Evolutionary conservation across 768 basidiomycete species (phyloP), one percentile per base, ranked within the genome.

Genomic region (Mycena indigotica): DNA sequence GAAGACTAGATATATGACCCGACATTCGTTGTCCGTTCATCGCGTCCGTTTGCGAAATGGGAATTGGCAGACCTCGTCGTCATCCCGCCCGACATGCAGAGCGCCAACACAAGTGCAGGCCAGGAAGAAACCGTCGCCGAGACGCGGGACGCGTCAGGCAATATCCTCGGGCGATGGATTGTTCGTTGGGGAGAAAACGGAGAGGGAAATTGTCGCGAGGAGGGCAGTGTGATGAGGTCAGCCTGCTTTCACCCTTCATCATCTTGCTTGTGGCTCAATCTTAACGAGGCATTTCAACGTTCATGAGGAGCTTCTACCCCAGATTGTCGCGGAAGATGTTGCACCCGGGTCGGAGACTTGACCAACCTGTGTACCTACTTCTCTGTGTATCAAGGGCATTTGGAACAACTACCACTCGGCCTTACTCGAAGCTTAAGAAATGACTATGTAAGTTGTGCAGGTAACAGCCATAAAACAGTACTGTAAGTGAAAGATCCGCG

Each of bases 81-180:
- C 49, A 72, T 87, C 0, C 77, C 83, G 5, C 67, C 75, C 17
- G 76, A 78, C 59, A 65, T 71, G 21, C 68, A 70, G 2, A 70
- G 71, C 44, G 72, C 71, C 25, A 68, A 66, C 39, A 68, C 73
- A 25, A 56, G 57, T 17, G 74, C 79, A 1, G 86, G 85, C 3
- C 65, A 73, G 56, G 85, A 91, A 64, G 91, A 93, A 72, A 91
- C 91, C 1, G 80, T 93, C 1, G 92, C 93, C 15, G 91, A 93
- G 71, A 92, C 89, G 2, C 62, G 77, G 40, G 81, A 87, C 61
- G 69, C 75, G 35, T 73, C 78, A 13, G 89, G 88, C 0, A 75
- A 78, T 16, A 72, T 91, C 15, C 50, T 89, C 8, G 92, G 92
- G 23, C 75, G 88, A 50, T 93, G 91, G 92, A 74, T 91, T 12